Conservation (phyloP, 495 filamentous ascomycete species). For the Lasiosphaeria ovina region DNA sequence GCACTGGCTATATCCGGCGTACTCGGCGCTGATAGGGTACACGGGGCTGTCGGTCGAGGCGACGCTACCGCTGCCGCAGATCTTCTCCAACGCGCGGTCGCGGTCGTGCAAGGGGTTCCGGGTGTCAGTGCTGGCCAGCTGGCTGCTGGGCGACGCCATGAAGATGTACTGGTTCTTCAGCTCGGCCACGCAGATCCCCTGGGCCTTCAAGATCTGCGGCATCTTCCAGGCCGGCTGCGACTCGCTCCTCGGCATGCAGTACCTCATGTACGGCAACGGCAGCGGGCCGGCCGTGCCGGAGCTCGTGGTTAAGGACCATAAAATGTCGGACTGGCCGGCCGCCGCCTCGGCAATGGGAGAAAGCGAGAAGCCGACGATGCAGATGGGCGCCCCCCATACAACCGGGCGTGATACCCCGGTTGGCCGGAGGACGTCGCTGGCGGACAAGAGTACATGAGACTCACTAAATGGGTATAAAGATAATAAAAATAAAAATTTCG, state of each 20-base stretch:
- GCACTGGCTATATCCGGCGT: conserved; percentile 55
- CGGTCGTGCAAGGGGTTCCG: conserved; percentile 88
- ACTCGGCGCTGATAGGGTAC: conserved; percentile 72
- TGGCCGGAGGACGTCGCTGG: neutral
- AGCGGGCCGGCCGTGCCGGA: conserved; percentile 7
- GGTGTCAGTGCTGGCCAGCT: conserved; percentile 77
- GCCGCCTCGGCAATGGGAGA: conserved; percentile 1
- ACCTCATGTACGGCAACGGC: conserved; percentile 73
- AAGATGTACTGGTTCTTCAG: conserved; percentile 94
- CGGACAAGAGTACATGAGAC: neutral
- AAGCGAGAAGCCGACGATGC: too few species aligned
- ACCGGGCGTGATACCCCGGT: conserved; percentile 31
- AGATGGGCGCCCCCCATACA: conserved; percentile 1
- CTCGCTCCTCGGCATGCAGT: conserved; percentile 78
- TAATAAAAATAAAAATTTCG: neutral
- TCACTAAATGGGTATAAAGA: neutral
- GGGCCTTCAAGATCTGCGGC: conserved; percentile 88
- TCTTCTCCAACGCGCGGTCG: conserved; percentile 72
- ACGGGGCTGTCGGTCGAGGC: conserved; percentile 88
- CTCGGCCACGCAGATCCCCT: conserved; percentile 68
- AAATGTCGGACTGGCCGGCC: conserved; percentile 14
- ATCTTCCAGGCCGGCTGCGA: conserved; percentile 90
- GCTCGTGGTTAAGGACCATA: conserved; percentile 23
- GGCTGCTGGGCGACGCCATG: conserved; percentile 89
- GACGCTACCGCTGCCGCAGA: conserved; percentile 84